Conservation (phyloP, 2,329 filamentous ascomycete genomes). For the Fusarium penzigii region DNA sequence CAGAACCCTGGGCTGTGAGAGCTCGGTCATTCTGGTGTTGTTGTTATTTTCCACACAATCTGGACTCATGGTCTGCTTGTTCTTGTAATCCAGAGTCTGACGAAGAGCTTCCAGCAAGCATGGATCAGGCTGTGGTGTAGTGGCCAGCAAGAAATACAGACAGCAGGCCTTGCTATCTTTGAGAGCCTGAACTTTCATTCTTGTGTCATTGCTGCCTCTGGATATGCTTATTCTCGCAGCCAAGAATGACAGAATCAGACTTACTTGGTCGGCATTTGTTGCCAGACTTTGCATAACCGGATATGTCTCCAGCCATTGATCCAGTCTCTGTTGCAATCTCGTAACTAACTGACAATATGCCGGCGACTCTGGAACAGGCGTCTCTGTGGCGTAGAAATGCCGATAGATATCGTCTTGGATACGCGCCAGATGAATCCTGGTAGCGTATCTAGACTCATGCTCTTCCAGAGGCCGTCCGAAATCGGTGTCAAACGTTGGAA, state of each 20-base stretch:
- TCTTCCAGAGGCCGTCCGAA: conserved; percentile 1
- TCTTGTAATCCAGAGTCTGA: conserved; percentile 9
- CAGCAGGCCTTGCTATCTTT: conserved; percentile 27
- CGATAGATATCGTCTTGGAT: conserved; percentile 28
- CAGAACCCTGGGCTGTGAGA: not conserved
- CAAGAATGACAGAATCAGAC: conserved; percentile 22
- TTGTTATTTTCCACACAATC: not conserved
- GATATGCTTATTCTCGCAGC: conserved; percentile 24
- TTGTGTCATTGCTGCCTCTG: conserved; percentile 6
- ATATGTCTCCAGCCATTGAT: conserved; percentile 22
- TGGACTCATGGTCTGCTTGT: not conserved
- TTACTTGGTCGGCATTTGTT: conserved; percentile 7
- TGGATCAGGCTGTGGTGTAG: conserved; percentile 13
- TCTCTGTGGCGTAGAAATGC: conserved; percentile 12
- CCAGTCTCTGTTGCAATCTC: conserved; percentile 21
- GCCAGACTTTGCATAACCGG: conserved; percentile 12
- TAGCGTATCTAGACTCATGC: conserved; percentile 5
- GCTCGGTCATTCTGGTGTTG: not conserved
- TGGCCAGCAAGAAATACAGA: conserved; percentile 24
- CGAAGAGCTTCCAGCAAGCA: conserved; percentile 15
- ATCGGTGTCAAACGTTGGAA: conserved; percentile 19
- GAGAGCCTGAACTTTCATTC: conserved; percentile 1
- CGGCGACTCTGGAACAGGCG: conserved; percentile 4
- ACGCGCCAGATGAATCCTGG: conserved; percentile 24
- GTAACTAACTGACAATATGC: conserved; percentile 11